Conservation (phyloP, 306 rosid species). For the Parietaria judaica region DNA sequence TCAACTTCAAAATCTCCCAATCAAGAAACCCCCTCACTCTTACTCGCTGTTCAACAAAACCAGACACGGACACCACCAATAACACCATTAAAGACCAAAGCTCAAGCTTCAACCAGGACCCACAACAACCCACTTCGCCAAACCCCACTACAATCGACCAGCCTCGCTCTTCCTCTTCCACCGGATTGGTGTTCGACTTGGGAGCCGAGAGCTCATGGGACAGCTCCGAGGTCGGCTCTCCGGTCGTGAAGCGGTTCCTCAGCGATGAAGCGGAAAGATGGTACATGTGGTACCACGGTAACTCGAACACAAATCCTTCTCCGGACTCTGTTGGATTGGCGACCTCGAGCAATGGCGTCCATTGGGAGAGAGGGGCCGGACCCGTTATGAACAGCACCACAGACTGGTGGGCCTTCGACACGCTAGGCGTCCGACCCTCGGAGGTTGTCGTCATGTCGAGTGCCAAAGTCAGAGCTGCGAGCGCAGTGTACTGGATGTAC, state of each 20-base stretch:
- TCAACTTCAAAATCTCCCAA: constrained; percentile 26
- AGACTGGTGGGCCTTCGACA: constrained; percentile 82
- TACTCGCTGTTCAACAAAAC: constrained; percentile 52
- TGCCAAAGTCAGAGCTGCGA: constrained; percentile 42
- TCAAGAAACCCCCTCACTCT: constrained; percentile 27
- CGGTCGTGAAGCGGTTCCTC: constrained; percentile 65
- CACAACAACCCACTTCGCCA: constrained; percentile 18
- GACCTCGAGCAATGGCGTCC: constrained; percentile 75
- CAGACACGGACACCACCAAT: constrained; percentile 43
- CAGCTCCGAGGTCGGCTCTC: constrained; percentile 55
- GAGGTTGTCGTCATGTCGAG: constrained; percentile 75
- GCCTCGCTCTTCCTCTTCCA: constrained; percentile 19
- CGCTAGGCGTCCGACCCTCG: constrained; percentile 53
- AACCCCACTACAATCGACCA: constrained; percentile 13
- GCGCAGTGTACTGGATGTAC: too few species aligned
- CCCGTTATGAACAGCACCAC: constrained; percentile 44
- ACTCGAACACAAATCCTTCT: constrained; percentile 31
- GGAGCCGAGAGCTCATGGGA: constrained; percentile 56
- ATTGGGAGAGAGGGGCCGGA: constrained; percentile 70
- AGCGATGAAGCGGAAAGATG: constrained; percentile 77
- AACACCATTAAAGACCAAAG: constrained; percentile 27
- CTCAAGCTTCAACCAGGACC: constrained; percentile 21
- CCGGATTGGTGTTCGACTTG: constrained; percentile 62
- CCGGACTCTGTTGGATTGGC: constrained; percentile 54
- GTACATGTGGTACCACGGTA: constrained; percentile 82